Evolutionary conservation across 179 eudicot species (phyloP).

Genomic region (Dionaea muscipula): DNA sequence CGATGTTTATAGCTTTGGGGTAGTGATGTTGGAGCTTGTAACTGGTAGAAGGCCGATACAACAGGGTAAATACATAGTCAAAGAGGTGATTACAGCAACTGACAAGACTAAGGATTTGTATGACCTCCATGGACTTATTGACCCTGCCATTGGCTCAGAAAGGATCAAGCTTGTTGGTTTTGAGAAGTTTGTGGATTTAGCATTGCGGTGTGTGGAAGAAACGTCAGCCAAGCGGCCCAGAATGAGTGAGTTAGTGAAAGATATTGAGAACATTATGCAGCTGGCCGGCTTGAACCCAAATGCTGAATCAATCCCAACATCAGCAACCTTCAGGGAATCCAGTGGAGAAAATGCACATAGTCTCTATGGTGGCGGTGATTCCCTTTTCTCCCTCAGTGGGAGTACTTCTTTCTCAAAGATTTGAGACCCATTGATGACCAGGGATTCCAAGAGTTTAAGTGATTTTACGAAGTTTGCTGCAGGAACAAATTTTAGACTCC

Average conservation of each 20-base stretch:
- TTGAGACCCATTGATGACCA: too few relatives aligned
- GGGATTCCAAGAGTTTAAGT: too few relatives aligned
- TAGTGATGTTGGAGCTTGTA: slow-evolving; percentile 37
- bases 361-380: slow-evolving; percentile 12
- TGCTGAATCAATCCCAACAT: slow-evolving; percentile 17
- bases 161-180: slow-evolving; percentile 28
- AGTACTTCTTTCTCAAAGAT: too few relatives aligned
- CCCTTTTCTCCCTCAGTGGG: too few relatives aligned
- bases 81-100: slow-evolving; percentile 19
- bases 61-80: slow-evolving; percentile 32
- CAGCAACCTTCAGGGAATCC: slow-evolving; percentile 11
- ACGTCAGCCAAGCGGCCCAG: slow-evolving; percentile 22
- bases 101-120: slow-evolving; percentile 26
- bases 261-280: slow-evolving; percentile 24
- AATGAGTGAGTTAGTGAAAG: slow-evolving; percentile 37
- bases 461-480: too few relatives aligned
- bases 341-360: slow-evolving; percentile 12
- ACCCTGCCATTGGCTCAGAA: slow-evolving; percentile 19
- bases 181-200: slow-evolving; percentile 33
- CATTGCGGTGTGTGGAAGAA: slow-evolving; percentile 28
- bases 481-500: too few relatives aligned
- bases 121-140: slow-evolving; percentile 24
- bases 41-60: slow-evolving; percentile 34
- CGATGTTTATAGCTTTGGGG: slow-evolving; percentile 39
- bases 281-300: slow-evolving; percentile 30